Evolutionary conservation across 768 basidiomycete species (phyloP).

Genomic region (Rhizopogon vesiculosus): DNA sequence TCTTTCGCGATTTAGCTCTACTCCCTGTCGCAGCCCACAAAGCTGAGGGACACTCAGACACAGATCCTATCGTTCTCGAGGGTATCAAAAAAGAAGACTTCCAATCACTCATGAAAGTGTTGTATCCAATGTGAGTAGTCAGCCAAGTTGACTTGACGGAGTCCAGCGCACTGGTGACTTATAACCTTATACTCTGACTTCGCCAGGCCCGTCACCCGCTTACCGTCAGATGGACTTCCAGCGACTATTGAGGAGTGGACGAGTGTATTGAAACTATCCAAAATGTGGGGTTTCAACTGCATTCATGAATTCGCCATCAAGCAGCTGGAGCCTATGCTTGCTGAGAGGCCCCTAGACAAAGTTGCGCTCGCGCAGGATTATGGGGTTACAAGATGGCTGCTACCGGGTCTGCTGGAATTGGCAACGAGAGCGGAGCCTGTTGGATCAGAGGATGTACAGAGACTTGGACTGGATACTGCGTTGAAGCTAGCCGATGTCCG

Average conservation of each 20-base stretch:
- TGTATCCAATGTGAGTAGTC: slow-evolving; percentile 12
- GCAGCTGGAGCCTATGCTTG: slow-evolving; percentile 11
- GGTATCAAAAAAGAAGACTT: slow-evolving; percentile 22
- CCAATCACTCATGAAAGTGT: slow-evolving; percentile 17
- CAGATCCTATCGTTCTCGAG: slow-evolving; percentile 18
- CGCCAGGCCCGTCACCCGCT: no score
- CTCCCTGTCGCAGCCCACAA: slow-evolving; percentile 9
- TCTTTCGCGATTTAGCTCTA: slow-evolving; percentile 23
- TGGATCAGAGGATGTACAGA: slow-evolving; percentile 7
- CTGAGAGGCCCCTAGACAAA: slow-evolving; percentile 15
- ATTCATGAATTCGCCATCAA: slow-evolving; percentile 26
- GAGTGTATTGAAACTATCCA: slow-evolving; percentile 33
- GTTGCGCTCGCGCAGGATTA: slow-evolving; percentile 26
- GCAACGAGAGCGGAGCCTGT: slow-evolving; percentile 10
- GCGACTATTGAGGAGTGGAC: slow-evolving; percentile 28
- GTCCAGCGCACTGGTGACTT: background rate
- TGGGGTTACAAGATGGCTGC: slow-evolving; percentile 30
- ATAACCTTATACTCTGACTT: no score
- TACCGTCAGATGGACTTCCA: background rate
- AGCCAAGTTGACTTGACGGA: background rate
- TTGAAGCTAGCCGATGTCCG: no score
- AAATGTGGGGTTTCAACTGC: slow-evolving; percentile 31
- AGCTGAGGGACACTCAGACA: slow-evolving; percentile 15
- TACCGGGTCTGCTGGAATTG: slow-evolving; percentile 14
- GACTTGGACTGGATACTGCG: no score